A percentile compares a stretch with the other conserved stretches of the same genome.
Conservation (phyloP, 1,139 yeast genomes). For the Arxiozyma telluris region DNA sequence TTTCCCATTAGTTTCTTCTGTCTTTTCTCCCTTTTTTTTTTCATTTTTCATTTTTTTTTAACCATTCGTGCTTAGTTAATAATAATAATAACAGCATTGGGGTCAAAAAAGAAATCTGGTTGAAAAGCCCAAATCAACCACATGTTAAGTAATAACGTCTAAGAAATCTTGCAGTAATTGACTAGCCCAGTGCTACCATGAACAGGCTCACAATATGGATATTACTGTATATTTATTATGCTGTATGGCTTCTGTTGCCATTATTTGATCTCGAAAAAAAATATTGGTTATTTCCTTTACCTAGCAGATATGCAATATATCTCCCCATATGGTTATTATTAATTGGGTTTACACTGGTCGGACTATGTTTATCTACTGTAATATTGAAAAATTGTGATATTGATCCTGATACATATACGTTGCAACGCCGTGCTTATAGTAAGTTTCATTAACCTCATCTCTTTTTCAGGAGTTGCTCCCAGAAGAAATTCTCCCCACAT, state of each 20-base stretch:
- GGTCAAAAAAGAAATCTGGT: not conserved
- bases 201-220: slow-evolving; percentile 18
- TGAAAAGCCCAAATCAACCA: not conserved
- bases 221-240: slow-evolving; percentile 19
- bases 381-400: slow-evolving; percentile 8
- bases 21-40: too few species aligned
- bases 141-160: not conserved
- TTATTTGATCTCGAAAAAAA: slow-evolving; percentile 24
- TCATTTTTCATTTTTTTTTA: too few species aligned
- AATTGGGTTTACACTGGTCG: slow-evolving; percentile 21
- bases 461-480: too few species aligned
- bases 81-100: not conserved
- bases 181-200: slow-evolving; percentile 14
- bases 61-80: too few species aligned
- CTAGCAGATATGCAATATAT: slow-evolving; percentile 24
- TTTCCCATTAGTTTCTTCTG: too few species aligned
- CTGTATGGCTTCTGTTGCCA: slow-evolving; percentile 26
- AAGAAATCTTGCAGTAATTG: not conserved
- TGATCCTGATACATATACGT: not conserved
- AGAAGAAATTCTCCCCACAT: not conserved
- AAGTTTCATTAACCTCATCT: not conserved
- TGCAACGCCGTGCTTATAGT: not conserved
- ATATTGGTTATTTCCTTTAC: slow-evolving; percentile 22
- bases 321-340: slow-evolving; percentile 24
- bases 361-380: slow-evolving; percentile 22